Evolutionary conservation across 371 early-diverging fungal genomes (phyloP).

Genomic region (Saksenaea vasiformis): DNA sequence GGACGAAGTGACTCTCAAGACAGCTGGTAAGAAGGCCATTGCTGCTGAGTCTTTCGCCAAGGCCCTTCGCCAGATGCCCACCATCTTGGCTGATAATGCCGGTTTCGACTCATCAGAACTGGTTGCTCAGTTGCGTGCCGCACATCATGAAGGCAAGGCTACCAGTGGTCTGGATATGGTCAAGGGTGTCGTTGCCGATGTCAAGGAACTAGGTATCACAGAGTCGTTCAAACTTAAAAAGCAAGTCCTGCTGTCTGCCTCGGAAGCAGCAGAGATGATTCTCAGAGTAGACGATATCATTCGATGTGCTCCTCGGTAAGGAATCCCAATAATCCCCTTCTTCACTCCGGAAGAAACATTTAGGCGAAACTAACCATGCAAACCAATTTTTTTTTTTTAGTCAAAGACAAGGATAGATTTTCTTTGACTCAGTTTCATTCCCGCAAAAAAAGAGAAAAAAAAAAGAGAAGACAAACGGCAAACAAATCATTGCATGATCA

Average conservation of each 20-base stretch:
- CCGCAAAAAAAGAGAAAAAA: background rate
- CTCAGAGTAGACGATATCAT: conserved; percentile 99
- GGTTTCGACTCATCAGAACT: conserved; percentile 97
- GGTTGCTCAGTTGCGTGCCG: conserved; percentile 89
- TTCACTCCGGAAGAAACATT: background rate
- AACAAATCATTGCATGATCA: background rate
- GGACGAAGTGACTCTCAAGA: conserved; percentile 89
- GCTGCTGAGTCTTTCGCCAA: conserved; percentile 96
- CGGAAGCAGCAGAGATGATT: conserved; percentile 99
- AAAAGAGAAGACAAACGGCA: background rate
- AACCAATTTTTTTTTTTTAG: too few species aligned
- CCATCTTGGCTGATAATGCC: conserved; percentile 98
- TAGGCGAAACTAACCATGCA: background rate
- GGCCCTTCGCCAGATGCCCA: conserved; percentile 97
- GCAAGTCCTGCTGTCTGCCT: conserved; percentile 95
- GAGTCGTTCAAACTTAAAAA: conserved; percentile 99
- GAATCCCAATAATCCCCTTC: too few species aligned
- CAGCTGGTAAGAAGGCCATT: conserved; percentile 95
- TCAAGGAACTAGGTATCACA: conserved; percentile 90
- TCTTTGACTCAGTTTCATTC: background rate
- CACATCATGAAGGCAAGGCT: conserved; percentile 85
- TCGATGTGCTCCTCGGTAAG: conserved; percentile 88
- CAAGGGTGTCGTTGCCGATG: conserved; percentile 81
- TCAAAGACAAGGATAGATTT: conserved; percentile 19
- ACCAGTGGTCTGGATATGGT: conserved; percentile 93